Conservation (phyloP, 1,139 yeast genomes). For the Geotrichum cucujoidarum region DNA sequence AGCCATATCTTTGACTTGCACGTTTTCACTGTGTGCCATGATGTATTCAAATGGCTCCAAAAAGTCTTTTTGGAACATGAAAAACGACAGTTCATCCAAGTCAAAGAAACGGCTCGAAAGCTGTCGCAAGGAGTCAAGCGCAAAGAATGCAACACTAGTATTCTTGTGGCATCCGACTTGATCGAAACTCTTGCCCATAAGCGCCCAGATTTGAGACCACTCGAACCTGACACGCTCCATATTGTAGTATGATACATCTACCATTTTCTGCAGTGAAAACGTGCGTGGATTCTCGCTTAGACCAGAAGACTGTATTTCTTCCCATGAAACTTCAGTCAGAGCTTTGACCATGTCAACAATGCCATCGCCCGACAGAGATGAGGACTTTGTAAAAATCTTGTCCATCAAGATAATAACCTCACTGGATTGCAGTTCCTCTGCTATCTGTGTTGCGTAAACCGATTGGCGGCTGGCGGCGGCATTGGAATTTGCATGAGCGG, state of each 20-base stretch:
- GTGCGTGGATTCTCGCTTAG: conserved; percentile 79
- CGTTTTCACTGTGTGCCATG: conserved; percentile 58
- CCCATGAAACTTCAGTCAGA: conserved; percentile 77
- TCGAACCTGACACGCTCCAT: conserved; percentile 95
- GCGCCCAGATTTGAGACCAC: conserved; percentile 94
- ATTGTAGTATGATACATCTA: conserved; percentile 94
- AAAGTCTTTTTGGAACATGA: conserved; percentile 92
- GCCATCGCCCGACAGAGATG: conserved; percentile 73
- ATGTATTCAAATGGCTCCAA: conserved; percentile 85
- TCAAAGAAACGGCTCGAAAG: conserved; percentile 87
- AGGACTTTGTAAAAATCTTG: conserved; percentile 77
- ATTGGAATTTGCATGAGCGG: background rate
- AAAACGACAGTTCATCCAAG: conserved; percentile 89
- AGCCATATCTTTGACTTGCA: conserved; percentile 82
- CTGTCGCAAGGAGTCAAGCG: conserved; percentile 90
- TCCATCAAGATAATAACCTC: conserved; percentile 84
- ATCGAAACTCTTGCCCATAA: conserved; percentile 87
- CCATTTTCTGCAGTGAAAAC: conserved; percentile 89
- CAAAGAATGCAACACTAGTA: conserved; percentile 75
- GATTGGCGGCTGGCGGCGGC: conserved; percentile 14
- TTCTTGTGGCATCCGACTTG: conserved; percentile 78
- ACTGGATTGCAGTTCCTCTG: conserved; percentile 59
- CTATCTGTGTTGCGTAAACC: conserved; percentile 48
- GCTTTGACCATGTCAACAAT: conserved; percentile 86
- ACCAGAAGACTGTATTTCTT: conserved; percentile 88